Evolutionary conservation across 1,284 basidiomycete genomes (phyloP).

Genomic region (Ustilago hordei): DNA sequence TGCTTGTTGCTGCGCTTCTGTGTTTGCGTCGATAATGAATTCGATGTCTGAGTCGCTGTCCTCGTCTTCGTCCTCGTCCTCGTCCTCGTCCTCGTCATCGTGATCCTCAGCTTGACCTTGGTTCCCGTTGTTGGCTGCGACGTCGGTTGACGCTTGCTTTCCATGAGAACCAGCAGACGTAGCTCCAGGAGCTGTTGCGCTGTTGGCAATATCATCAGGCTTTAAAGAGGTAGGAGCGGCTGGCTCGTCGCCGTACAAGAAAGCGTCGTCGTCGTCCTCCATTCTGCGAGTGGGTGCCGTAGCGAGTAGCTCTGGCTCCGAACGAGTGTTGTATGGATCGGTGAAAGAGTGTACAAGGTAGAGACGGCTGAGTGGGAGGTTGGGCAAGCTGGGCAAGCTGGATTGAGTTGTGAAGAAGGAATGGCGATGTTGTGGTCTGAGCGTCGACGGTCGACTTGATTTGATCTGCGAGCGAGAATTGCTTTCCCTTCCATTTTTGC

Average conservation of each 20-base stretch:
- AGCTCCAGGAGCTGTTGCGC: not conserved
- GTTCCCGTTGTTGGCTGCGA: not conserved
- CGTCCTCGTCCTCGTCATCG: slow-evolving; percentile 61
- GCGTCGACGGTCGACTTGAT: slow-evolving; percentile 3
- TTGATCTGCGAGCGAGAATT: slow-evolving; percentile 1
- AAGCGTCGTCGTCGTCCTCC: slow-evolving; percentile 62
- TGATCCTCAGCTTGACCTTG: slow-evolving; percentile 64
- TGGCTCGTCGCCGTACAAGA: slow-evolving; percentile 55
- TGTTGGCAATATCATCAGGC: slow-evolving; percentile 10
- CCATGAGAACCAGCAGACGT: not conserved
- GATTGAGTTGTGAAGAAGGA: not conserved
- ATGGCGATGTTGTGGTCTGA: not conserved
- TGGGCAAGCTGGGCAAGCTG: not conserved
- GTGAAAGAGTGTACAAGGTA: not conserved
- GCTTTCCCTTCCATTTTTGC: not conserved
- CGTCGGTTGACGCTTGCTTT: not conserved
- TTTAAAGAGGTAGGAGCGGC: slow-evolving; percentile 17
- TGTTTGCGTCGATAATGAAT: slow-evolving; percentile 68
- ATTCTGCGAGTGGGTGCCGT: slow-evolving; percentile 9
- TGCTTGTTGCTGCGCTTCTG: slow-evolving; percentile 51
- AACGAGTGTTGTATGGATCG: not conserved
- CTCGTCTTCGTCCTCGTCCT: slow-evolving; percentile 68
- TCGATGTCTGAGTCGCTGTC: slow-evolving; percentile 71
- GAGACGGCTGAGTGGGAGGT: not conserved
- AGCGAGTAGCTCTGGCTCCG: not conserved